phyloP scores from a whole-genome alignment of 352 stramenopile genomes.

The Phytophthora boehmeriae region DNA sequence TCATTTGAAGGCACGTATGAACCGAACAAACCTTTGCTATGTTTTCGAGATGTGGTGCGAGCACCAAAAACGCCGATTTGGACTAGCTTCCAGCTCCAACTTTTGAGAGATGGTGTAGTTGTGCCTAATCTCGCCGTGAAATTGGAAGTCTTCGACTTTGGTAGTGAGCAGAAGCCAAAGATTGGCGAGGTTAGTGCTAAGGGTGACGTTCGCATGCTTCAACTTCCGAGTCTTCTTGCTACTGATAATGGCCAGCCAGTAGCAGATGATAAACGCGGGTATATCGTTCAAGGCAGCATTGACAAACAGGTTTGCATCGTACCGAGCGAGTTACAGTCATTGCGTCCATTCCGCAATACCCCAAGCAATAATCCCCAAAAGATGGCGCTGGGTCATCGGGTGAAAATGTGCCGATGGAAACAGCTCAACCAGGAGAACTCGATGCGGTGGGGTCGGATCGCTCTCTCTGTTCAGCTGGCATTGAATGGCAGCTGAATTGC shows the following conservation, averaged over 20 bases:
- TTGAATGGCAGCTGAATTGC: constrained; percentile 60
- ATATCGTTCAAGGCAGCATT: constrained; percentile 73
- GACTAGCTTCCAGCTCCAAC: constrained; percentile 54
- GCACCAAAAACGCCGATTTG: constrained; percentile 48
- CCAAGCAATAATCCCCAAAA: constrained; percentile 3
- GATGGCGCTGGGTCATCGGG: constrained; percentile 8
- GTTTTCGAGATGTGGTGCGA: constrained; percentile 67
- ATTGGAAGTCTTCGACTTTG: constrained; percentile 61
- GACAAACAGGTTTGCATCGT: constrained; percentile 58
- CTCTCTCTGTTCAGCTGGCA: constrained; percentile 16
- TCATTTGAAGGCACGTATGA: constrained; percentile 58
- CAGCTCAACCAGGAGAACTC: neutral
- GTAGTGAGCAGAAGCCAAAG: constrained; percentile 18
- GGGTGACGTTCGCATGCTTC: constrained; percentile 49
- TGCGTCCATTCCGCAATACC: constrained; percentile 57
- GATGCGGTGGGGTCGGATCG: constrained; percentile 7
- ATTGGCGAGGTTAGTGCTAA: constrained; percentile 33
- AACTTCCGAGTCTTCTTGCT: constrained; percentile 50
- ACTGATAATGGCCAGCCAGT: constrained; percentile 10
- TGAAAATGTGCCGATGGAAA: constrained; percentile 14
- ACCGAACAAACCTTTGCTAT: constrained; percentile 69
- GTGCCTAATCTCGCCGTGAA: constrained; percentile 47
- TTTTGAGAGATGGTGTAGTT: constrained; percentile 36
- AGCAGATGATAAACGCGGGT: constrained; percentile 37
- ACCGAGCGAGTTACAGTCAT: constrained; percentile 46